These are phyloP conservation scores for Linum usitatissimum DNA, from an alignment of 345 rosid species.

Conservation along the genomic window DNA sequence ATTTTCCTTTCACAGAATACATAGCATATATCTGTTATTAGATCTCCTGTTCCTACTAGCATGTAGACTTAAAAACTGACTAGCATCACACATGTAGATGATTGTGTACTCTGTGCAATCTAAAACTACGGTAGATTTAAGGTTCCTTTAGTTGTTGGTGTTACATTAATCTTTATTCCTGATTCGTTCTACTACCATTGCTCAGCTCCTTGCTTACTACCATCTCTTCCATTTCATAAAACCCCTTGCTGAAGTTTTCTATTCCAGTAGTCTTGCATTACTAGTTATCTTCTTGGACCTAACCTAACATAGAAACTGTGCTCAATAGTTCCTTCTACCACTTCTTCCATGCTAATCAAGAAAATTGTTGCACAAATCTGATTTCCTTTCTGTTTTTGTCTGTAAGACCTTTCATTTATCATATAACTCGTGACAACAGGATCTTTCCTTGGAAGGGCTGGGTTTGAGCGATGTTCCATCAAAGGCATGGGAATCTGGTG, in stretches of 20 bases:
- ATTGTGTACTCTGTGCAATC: no score
- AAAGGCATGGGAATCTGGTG: constrained; percentile 74
- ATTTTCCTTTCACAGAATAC: not conserved
- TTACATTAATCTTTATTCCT: no score
- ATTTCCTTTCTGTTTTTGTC: not conserved
- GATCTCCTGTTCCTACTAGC: not conserved
- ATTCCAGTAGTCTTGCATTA: not conserved
- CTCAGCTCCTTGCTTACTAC: not conserved
- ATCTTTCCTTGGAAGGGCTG: constrained; percentile 62
- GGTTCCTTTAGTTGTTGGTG: no score
- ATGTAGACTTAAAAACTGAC: not conserved
- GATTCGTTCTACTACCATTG: no score
- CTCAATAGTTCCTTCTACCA: not conserved
- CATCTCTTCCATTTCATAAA: not conserved
- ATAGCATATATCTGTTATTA: no score
- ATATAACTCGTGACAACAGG: constrained; percentile 31
- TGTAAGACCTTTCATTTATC: not conserved
- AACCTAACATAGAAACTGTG: not conserved
- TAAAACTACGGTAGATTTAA: no score
- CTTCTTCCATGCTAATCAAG: not conserved
- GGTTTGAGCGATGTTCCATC: constrained; percentile 66
- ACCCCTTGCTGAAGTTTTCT: not conserved
- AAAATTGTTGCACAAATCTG: not conserved
- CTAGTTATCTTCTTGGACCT: not conserved
- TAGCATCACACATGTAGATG: no score